These are phyloP conservation scores for Mastigamoeba balamuthi DNA, from an alignment of 78 protist species.

Conservation along the genomic window DNA sequence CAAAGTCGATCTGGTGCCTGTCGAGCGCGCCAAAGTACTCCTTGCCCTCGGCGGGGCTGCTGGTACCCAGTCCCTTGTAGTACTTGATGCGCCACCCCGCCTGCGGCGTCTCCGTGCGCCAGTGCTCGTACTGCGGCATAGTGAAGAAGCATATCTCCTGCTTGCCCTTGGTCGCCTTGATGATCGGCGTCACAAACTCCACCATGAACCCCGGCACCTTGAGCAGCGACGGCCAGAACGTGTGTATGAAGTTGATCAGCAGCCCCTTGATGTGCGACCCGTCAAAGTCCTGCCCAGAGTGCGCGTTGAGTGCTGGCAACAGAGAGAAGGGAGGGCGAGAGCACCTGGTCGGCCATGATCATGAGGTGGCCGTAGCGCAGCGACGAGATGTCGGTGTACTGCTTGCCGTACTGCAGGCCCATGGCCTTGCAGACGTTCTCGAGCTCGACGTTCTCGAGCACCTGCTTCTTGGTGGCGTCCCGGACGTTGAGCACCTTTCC, in stretches of 20 bases:
- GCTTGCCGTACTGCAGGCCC: conserved; percentile 71
- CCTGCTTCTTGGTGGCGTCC: conserved; percentile 61
- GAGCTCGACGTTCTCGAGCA: conserved; percentile 78
- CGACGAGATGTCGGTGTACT: conserved; percentile 29
- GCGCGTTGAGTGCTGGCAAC: neutral
- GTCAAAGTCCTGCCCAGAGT: conserved; percentile 88
- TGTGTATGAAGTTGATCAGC: conserved; percentile 91
- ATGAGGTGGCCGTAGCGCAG: conserved; percentile 96
- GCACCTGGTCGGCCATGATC: conserved; percentile 97
- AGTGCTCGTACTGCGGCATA: conserved; percentile 73
- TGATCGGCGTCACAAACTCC: conserved; percentile 98
- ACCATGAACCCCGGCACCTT: conserved; percentile 70
- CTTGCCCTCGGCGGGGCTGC: conserved; percentile 79
- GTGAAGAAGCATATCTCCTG: conserved; percentile 78
- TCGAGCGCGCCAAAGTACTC: conserved; percentile 82
- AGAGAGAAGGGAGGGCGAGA: neutral
- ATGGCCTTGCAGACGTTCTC: conserved; percentile 66
- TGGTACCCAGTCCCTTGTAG: conserved; percentile 99
- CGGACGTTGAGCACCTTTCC: conserved; percentile 98
- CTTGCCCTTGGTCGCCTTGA: conserved; percentile 65
- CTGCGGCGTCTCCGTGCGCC: conserved; percentile 25
- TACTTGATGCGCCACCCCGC: conserved; percentile 77
- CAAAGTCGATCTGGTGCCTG: conserved; percentile 63
- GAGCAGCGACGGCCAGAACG: conserved; percentile 93
- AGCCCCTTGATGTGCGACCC: conserved; percentile 99